Evolutionary conservation across 106 monocot species (phyloP).

Genomic region (Allium sativum): DNA sequence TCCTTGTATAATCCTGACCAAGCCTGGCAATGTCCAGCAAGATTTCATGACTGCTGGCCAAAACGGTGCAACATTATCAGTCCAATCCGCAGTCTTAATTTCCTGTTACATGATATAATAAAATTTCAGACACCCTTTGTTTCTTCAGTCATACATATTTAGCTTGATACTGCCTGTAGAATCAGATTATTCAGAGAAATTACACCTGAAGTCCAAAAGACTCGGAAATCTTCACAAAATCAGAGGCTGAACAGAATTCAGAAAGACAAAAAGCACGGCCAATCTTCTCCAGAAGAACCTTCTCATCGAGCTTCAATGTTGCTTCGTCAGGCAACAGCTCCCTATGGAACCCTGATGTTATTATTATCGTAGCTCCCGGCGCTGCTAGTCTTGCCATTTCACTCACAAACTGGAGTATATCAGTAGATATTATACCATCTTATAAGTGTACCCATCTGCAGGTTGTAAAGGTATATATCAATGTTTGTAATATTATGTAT

Average conservation of each 20-base stretch:
- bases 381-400: constrained; percentile 83
- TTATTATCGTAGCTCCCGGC: constrained; percentile 75
- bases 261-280: constrained; percentile 60
- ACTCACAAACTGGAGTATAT: constrained; percentile 49
- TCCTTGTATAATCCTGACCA: constrained; percentile 51
- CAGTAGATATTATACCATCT: too few species aligned
- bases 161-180: too few species aligned
- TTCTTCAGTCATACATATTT: background rate
- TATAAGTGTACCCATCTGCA: too few species aligned
- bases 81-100: constrained; percentile 77
- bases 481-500: background rate
- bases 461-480: too few species aligned
- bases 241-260: constrained; percentile 77
- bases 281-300: constrained; percentile 56
- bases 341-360: constrained; percentile 91
- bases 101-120: constrained; percentile 25
- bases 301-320: constrained; percentile 51
- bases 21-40: constrained; percentile 58
- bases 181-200: background rate
- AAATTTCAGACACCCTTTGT: background rate
- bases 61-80: constrained; percentile 88
- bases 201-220: constrained; percentile 67
- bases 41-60: constrained; percentile 86
- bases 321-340: constrained; percentile 56
- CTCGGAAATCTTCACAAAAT: constrained; percentile 60